Evolutionary conservation across 192 early-diverging fungal species (phyloP).

Genomic region (Lunasporangiospora selenospora): DNA sequence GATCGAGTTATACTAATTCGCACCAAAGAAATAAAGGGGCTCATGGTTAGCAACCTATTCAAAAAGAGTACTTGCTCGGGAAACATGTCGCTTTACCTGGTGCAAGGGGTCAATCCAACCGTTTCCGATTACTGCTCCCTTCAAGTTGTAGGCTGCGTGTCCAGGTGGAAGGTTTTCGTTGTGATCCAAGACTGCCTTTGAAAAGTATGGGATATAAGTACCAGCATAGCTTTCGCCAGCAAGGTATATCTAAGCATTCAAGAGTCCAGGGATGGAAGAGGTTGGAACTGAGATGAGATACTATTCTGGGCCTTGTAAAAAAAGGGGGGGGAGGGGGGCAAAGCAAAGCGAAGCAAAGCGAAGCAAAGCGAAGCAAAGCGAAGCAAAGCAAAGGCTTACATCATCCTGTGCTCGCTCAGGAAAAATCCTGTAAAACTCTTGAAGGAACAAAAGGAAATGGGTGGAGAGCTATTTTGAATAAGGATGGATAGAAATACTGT

Average conservation of each 20-base stretch:
- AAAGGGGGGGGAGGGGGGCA: background rate
- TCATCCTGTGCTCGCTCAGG: conserved; percentile 53
- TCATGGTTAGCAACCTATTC: background rate
- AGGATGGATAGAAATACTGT: background rate
- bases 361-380: background rate
- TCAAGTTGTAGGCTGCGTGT: conserved; percentile 49
- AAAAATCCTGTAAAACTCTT: conserved; percentile 56
- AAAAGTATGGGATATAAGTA: conserved; percentile 68
- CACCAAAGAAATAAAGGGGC: too few relatives aligned
- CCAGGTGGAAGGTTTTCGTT: conserved; percentile 20
- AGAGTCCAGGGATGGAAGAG: too few relatives aligned
- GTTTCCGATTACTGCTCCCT: conserved; percentile 67
- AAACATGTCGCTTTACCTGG: conserved; percentile 49
- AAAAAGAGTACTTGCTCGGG: background rate
- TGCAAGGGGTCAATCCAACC: conserved; percentile 68
- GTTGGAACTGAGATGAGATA: background rate
- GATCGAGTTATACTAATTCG: too few relatives aligned
- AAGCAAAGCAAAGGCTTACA: too few relatives aligned
- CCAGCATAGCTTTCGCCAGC: conserved; percentile 72
- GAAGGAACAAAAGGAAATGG: conserved; percentile 57
- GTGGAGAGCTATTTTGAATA: conserved; percentile 37
- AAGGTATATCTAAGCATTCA: conserved; percentile 64
- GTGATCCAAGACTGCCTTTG: conserved; percentile 41
- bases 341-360: background rate
- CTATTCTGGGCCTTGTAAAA: background rate